Conservation (phyloP, 257 asterid species). For the Lantana camara region DNA sequence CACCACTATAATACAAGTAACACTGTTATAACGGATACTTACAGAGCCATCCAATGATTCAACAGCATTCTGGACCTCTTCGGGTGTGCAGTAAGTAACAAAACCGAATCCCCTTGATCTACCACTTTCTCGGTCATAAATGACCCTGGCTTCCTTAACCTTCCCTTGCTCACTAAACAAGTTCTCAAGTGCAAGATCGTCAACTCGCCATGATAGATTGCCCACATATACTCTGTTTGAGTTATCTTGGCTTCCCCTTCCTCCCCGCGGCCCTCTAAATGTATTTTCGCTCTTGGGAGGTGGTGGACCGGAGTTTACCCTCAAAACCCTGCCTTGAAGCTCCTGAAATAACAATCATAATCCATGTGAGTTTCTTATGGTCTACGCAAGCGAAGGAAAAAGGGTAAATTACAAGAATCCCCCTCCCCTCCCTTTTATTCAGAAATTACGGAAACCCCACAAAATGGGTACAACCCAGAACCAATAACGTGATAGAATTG, state of each 20-base stretch:
- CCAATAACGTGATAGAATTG: no score
- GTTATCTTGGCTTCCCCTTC: slow-evolving; percentile 47
- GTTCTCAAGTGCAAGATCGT: slow-evolving; percentile 64
- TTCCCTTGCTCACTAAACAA: slow-evolving; percentile 75
- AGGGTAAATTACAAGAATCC: no score
- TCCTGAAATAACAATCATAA: slow-evolving; percentile 51
- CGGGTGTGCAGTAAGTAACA: slow-evolving; percentile 65
- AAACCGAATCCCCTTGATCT: slow-evolving; percentile 95
- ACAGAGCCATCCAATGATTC: slow-evolving; percentile 72
- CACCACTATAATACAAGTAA: background rate
- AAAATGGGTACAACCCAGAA: no score
- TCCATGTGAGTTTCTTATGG: slow-evolving; percentile 9
- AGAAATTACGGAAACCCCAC: no score
- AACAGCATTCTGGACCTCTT: slow-evolving; percentile 72
- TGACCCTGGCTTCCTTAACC: slow-evolving; percentile 85
- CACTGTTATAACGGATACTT: slow-evolving; percentile 32
- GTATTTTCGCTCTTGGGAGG: slow-evolving; percentile 64
- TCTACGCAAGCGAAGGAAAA: background rate
- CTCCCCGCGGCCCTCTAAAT: slow-evolving; percentile 58
- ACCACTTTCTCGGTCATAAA: slow-evolving; percentile 83
- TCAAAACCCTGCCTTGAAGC: slow-evolving; percentile 69
- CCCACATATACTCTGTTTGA: slow-evolving; percentile 72
- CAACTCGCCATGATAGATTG: slow-evolving; percentile 91
- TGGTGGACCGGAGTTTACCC: slow-evolving; percentile 87
- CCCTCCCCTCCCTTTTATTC: no score